Evolutionary conservation across 2,329 filamentous ascomycete genomes (phyloP), one percentile per base, ranked within the genome.

Genomic region (Aspergillus ibericus): DNA sequence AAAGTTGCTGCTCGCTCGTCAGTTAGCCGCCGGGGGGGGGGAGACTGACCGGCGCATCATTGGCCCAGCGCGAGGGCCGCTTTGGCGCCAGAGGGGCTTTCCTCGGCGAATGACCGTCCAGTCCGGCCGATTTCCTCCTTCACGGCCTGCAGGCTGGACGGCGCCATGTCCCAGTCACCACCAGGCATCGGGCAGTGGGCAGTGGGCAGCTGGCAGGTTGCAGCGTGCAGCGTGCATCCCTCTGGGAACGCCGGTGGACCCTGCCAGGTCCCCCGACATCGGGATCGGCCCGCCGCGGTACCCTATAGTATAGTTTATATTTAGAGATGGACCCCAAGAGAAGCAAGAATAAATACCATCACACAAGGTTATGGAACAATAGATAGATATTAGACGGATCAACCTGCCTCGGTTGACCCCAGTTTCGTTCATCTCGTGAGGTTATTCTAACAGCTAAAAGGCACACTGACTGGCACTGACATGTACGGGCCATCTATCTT

Each of bases 1-100:
- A 48, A 56, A 51, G 53, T 61, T 40, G 56, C 53, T 56, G 54
- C 18, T 29, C 9, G 32, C 34, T 36, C 55, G 38, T 13, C 48
- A 54, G 60, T 53, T 62, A 65, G 47, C 58, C 63, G 63, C 63
- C 61, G 63, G 55, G 54, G 51, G 49, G 38, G 52, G 51, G 49
- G 38, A 49, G 52, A 52, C 52, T 51, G 27, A 53, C 50, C 38
- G 48, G 60, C 53, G 58, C 48, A 56, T 59, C 55, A 65, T 65
- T 65, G 63, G 63, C 53, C 49, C 50, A 48, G 27, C 38, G 34
- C 36, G 16, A 38, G 59, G 36, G 22, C 40, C 57, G 53, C 54
- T 42, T 47, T 51, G 49, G 35, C 20, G 13, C 32, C 20, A 22
- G 56, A 59, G 60, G 60, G 53, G 62, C 46, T 42, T 42, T 51